Conservation (phyloP, 2,329 filamentous ascomycete species). For the Bipolaris victoriae region DNA sequence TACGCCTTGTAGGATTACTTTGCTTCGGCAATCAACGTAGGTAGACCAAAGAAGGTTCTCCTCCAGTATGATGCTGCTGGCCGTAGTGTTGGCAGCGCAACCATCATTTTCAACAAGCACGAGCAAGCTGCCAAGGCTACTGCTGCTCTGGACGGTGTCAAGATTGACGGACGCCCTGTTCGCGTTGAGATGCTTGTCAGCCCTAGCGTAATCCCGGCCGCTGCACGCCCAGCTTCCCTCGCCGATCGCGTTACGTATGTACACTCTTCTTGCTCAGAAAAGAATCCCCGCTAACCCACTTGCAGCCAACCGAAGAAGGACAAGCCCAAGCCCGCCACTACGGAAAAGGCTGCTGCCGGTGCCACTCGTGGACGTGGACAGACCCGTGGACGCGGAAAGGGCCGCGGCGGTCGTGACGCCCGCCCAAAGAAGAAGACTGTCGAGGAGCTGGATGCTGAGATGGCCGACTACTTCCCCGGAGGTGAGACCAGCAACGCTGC, state of each 20-base stretch:
- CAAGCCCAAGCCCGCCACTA: conserved; percentile 74
- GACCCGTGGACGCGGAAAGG: conserved; percentile 55
- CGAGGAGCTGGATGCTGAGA: conserved; percentile 95
- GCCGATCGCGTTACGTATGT: conserved; percentile 83
- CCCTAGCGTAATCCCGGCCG: conserved; percentile 71
- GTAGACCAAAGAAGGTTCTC: conserved; percentile 87
- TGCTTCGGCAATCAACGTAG: conserved; percentile 82
- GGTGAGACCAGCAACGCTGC: conserved; percentile 52
- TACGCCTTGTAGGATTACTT: conserved; percentile 91
- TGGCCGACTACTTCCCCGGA: conserved; percentile 88
- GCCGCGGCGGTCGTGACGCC: conserved; percentile 55
- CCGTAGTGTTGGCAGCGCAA: conserved; percentile 88
- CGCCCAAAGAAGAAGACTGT: conserved; percentile 87
- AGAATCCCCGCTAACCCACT: conserved; percentile 13
- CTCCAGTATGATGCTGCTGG: conserved; percentile 93
- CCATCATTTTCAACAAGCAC: conserved; percentile 80
- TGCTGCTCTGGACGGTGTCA: conserved; percentile 81
- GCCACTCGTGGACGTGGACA: conserved; percentile 53
- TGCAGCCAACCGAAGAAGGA: conserved; percentile 66
- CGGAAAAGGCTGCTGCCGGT: conserved; percentile 67
- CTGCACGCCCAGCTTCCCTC: conserved; percentile 71
- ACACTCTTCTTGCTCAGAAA: not conserved
- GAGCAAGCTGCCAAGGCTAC: conserved; percentile 86
- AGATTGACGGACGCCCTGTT: conserved; percentile 88
- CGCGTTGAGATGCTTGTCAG: conserved; percentile 95